phyloP scores from a whole-genome alignment of 2,329 filamentous ascomycete genomes.

The Aspergillus pseudonomiae region DNA sequence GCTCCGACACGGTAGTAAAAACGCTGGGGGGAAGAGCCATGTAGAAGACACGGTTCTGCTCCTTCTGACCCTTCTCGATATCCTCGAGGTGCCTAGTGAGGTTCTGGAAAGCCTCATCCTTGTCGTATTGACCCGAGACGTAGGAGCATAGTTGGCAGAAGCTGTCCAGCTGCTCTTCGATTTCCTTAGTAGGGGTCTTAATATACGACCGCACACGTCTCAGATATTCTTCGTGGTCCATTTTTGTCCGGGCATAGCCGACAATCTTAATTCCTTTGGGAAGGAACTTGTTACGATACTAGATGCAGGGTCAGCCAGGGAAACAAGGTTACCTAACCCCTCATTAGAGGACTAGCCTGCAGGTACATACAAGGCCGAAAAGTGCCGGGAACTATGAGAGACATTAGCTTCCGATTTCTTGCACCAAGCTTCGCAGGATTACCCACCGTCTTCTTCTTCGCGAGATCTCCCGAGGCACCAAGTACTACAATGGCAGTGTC shows the following conservation, averaged over 20 bases:
- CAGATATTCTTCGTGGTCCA: conserved; percentile 96
- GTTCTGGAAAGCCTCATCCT: conserved; percentile 88
- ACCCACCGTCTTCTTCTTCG: conserved; percentile 98
- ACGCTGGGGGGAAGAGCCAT: conserved; percentile 98
- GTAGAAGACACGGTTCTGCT: conserved; percentile 95
- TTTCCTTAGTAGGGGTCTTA: conserved; percentile 96
- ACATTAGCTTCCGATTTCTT: conserved; percentile 23
- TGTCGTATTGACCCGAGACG: conserved; percentile 95
- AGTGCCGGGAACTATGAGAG: conserved; percentile 81
- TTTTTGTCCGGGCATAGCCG: conserved; percentile 98
- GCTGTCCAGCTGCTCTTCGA: conserved; percentile 90
- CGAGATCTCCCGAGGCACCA: conserved; percentile 93
- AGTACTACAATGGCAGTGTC: conserved; percentile 97
- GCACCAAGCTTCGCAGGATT: conserved; percentile 6
- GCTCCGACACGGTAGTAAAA: conserved; percentile 96
- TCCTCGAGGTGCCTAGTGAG: conserved; percentile 84
- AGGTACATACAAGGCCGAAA: conserved; percentile 83
- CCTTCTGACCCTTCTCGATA: conserved; percentile 77
- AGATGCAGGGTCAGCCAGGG: conserved; percentile 24
- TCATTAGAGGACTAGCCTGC: not conserved
- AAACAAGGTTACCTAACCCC: not conserved
- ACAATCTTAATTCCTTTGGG: conserved; percentile 94
- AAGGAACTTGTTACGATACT: conserved; percentile 99
- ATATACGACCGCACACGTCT: conserved; percentile 96
- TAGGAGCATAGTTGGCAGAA: conserved; percentile 90